A percentile compares a stretch with the other conserved stretches of the same genome.
These are phyloP conservation scores for Geranium rotundifolium DNA, from an alignment of 345 rosid species.

Conservation along the genomic window DNA sequence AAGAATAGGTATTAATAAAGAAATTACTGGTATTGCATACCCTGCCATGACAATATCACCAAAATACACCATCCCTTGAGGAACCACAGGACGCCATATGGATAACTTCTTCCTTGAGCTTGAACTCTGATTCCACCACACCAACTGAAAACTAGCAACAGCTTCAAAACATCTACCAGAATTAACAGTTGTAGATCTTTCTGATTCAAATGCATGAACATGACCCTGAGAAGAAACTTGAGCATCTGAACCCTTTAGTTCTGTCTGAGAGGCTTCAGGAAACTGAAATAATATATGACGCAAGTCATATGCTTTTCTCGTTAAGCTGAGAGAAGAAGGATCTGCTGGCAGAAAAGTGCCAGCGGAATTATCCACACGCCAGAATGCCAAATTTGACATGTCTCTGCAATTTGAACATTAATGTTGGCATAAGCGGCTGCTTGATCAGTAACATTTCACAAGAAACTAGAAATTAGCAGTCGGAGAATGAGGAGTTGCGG, in stretches of 20 bases:
- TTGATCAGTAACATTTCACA: not conserved
- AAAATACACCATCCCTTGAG: slow-evolving; percentile 77
- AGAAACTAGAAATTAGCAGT: not conserved
- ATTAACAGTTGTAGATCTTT: slow-evolving; percentile 22
- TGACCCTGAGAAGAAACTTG: slow-evolving; percentile 27
- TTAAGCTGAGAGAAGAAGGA: slow-evolving; percentile 31
- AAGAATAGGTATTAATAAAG: not conserved
- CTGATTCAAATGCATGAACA: slow-evolving; percentile 18
- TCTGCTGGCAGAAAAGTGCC: slow-evolving; percentile 86
- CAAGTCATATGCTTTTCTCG: slow-evolving; percentile 66
- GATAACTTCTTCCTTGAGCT: slow-evolving; percentile 69
- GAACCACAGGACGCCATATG: slow-evolving; percentile 76
- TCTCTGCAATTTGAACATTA: slow-evolving; percentile 37
- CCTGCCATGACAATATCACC: slow-evolving; percentile 94
- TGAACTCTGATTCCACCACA: slow-evolving; percentile 81
- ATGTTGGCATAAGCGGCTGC: not conserved
- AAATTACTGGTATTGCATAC: slow-evolving; percentile 25
- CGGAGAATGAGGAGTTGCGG: not conserved
- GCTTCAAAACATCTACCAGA: slow-evolving; percentile 63
- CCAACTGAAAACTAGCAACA: slow-evolving; percentile 67
- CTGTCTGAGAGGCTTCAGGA: slow-evolving; percentile 27
- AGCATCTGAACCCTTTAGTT: slow-evolving; percentile 23
- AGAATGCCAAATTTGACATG: slow-evolving; percentile 55
- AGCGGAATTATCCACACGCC: slow-evolving; percentile 81
- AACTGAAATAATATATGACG: slow-evolving; percentile 51